Conservation (phyloP, 176 grass and related monocot species). For the Lolium perenne region DNA sequence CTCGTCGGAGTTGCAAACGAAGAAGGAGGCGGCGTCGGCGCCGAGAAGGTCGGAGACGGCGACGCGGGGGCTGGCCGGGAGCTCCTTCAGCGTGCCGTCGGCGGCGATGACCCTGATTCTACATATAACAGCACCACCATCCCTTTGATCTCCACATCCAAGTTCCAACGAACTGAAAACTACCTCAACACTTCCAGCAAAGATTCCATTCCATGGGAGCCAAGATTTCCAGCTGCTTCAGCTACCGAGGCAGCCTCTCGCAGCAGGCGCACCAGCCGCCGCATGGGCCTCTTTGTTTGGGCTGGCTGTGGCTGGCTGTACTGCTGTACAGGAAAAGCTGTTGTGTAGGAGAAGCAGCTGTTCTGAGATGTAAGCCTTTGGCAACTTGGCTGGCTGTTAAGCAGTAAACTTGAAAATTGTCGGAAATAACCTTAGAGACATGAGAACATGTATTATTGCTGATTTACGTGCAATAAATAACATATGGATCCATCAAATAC, state of each 20-base stretch:
- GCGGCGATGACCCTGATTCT: slow-evolving; percentile 45
- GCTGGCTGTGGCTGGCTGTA: too few species aligned
- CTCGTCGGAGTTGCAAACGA: slow-evolving; percentile 63
- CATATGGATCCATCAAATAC: too few species aligned
- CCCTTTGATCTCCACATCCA: not conserved
- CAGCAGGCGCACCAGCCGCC: slow-evolving; percentile 14
- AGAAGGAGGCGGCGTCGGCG: slow-evolving; percentile 1
- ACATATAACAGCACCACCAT: too few species aligned
- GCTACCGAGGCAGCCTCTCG: not conserved
- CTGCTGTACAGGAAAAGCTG: too few species aligned
- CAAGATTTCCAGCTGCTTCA: slow-evolving; percentile 46
- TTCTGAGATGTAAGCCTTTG: too few species aligned
- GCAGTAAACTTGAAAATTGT: too few species aligned
- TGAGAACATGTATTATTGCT: too few species aligned
- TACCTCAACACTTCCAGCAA: not conserved
- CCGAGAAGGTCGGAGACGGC: slow-evolving; percentile 44
- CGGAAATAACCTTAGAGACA: too few species aligned
- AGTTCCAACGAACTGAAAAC: not conserved
- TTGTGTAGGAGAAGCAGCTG: too few species aligned
- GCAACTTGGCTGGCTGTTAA: too few species aligned
- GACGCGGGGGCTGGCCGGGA: not conserved
- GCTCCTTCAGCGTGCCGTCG: slow-evolving; percentile 64
- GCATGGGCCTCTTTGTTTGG: too few species aligned
- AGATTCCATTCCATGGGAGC: slow-evolving; percentile 56
- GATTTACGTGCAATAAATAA: too few species aligned